Base-by-base conservation (phyloP, 352 stramenopile genomes). In the Globisporangium cylindrosporum region DNA sequence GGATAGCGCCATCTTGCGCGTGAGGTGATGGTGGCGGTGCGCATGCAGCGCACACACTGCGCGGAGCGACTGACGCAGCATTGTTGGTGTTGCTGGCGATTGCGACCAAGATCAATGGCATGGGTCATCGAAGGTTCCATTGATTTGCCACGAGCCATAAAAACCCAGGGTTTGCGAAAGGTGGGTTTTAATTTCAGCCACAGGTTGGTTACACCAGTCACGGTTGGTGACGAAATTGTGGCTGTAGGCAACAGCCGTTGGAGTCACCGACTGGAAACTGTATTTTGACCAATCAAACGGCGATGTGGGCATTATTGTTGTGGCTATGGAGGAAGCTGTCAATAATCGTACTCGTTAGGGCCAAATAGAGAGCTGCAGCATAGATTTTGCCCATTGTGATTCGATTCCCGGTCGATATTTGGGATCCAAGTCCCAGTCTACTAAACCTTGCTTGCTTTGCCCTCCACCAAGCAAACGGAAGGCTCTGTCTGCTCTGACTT, bases 21-120 rank as follows among this genome's bases (percentile, higher is more conserved):
- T 29, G 22, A 2, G 10, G 38, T 18, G 38, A 12, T 46, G 38
- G 12, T 34, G 29, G 12, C 0, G 29, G 36, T 43, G 38, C 59
- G 41, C 59, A 36, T 64, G 59, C 38, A 64, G 59, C 41, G 59
- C 59, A 15, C 41, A 41, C 22, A 56, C 38, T 9, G 41, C 25
- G 27, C 59, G 38, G 43, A 64, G 25, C 8, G 59, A 64, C 10
- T 38, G 59, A 41, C 59, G 59, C 24, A 64, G 41, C 59, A 64
- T 64, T n/a, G 2, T 8, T 10, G 41, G 15, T 49, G 41, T 7
- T 49, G 41, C 4, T 49, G 41, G 41, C 15, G 41, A n/a, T 49
- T 49, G 41, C 41, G 14, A 46, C 15, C 41, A 49, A 49, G 41
- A 49, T 49, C 41, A 49, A n/a, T n/a, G 15, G 41, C 41, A 49